Evolutionary conservation across 139 green algal genomes (phyloP).

Genomic region (Chlorella sp.): DNA sequence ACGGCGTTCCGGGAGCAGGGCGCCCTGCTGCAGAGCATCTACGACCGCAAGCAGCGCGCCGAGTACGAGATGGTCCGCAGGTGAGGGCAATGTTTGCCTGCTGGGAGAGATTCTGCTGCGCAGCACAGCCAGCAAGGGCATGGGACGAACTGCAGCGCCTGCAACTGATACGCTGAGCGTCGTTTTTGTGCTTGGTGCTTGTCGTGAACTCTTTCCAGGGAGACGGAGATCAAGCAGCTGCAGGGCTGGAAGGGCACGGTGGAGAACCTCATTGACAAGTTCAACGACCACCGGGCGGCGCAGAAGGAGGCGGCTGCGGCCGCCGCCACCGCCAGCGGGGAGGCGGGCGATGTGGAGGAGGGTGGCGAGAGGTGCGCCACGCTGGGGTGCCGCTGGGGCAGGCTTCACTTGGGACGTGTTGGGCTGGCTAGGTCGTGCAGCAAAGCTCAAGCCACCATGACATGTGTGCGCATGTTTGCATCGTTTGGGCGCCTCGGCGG

Average conservation of each 20-base stretch:
- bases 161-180: too few relatives aligned
- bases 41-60: conserved; percentile 62
- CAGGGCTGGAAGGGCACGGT: conserved; percentile 63
- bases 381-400: too few relatives aligned
- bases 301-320: not conserved
- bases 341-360: conserved; percentile 6
- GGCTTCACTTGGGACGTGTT: too few relatives aligned
- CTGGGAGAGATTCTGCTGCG: not conserved
- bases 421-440: too few relatives aligned
- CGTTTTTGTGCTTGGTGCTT: too few relatives aligned
- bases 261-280: conserved; percentile 50
- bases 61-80: conserved; percentile 65
- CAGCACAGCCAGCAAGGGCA: not conserved
- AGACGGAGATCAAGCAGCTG: conserved; percentile 82
- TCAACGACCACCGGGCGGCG: conserved; percentile 29
- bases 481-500: too few relatives aligned
- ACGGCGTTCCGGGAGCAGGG: conserved; percentile 77
- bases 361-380: not conserved
- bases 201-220: too few relatives aligned
- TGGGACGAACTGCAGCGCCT: not conserved
- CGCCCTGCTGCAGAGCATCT: conserved; percentile 63
- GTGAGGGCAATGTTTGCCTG: conserved; percentile 24
- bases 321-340: not conserved
- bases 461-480: too few relatives aligned
- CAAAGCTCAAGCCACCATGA: too few relatives aligned